Conservation (phyloP, 2,329 filamentous ascomycete genomes). For the Mycogone perniciosa region DNA sequence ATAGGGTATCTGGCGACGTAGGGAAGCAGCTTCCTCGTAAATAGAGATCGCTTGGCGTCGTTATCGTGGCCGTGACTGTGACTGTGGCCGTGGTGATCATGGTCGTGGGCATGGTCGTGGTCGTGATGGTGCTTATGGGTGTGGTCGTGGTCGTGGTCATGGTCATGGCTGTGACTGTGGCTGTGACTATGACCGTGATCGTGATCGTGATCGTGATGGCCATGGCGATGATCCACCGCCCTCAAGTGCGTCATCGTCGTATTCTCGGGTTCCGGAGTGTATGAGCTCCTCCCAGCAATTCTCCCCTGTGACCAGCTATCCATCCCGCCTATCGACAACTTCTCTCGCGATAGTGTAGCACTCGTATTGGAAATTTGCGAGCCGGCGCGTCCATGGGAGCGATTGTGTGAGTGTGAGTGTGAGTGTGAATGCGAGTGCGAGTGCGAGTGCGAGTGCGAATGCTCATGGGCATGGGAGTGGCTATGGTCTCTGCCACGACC, state of each 20-base stretch:
- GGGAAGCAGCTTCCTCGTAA: constrained; percentile 69
- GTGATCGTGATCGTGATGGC: constrained; percentile 23
- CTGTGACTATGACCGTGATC: constrained; percentile 15
- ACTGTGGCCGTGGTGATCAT: constrained; percentile 22
- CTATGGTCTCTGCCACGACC: constrained; percentile 22
- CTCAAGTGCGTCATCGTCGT: constrained; percentile 23
- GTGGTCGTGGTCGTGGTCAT: constrained; percentile 23
- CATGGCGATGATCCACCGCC: constrained; percentile 19
- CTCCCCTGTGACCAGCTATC: constrained; percentile 36
- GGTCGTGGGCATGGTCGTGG: constrained; percentile 21
- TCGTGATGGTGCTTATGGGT: constrained; percentile 21
- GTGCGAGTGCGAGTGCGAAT: constrained; percentile 22
- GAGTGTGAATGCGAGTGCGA: constrained; percentile 13
- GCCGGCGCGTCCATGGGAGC: constrained; percentile 24
- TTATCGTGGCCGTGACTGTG: constrained; percentile 31
- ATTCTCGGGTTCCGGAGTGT: constrained; percentile 28
- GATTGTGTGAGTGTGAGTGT: constrained; percentile 22
- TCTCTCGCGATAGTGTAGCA: constrained; percentile 24
- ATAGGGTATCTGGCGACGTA: constrained; percentile 67
- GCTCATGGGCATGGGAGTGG: constrained; percentile 22
- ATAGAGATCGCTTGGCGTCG: constrained; percentile 51
- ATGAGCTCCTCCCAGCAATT: constrained; percentile 34
- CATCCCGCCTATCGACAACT: constrained; percentile 27
- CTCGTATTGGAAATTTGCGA: constrained; percentile 28
- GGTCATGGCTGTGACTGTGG: constrained; percentile 21